Conservation (phyloP, 345 rosid species). For the Sapria himalayana region DNA sequence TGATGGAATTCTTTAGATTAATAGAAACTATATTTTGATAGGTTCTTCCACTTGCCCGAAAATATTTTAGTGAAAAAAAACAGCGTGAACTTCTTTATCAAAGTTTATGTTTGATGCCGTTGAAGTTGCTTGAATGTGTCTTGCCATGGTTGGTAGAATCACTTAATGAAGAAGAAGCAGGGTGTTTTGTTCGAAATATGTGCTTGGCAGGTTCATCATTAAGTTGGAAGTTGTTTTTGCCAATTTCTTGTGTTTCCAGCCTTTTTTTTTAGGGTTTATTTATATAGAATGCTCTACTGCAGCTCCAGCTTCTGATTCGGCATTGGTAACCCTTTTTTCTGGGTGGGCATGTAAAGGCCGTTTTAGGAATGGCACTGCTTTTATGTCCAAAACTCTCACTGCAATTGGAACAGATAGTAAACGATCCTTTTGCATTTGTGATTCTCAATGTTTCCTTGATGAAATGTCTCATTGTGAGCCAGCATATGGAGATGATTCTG, state of each 20-base stretch:
- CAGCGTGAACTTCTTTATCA: slow-evolving; percentile 43
- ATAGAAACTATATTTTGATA: slow-evolving; percentile 8
- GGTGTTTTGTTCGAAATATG: slow-evolving; percentile 32
- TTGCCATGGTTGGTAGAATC: slow-evolving; percentile 39
- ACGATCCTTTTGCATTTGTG: slow-evolving; percentile 10
- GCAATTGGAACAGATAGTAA: slow-evolving; percentile 10
- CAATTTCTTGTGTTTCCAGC: background rate
- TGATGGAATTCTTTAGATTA: too few species aligned
- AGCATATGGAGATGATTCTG: slow-evolving; percentile 12
- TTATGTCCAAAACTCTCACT: slow-evolving; percentile 15
- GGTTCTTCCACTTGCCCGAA: slow-evolving; percentile 50
- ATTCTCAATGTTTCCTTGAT: slow-evolving; percentile 7
- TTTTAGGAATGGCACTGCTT: slow-evolving; percentile 17
- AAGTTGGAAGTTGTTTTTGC: slow-evolving; percentile 2
- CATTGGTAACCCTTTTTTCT: slow-evolving; percentile 34
- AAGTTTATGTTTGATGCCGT: slow-evolving; percentile 42
- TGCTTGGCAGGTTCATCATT: slow-evolving; percentile 25
- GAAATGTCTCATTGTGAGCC: slow-evolving; percentile 9
- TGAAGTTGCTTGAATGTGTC: slow-evolving; percentile 35
- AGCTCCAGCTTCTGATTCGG: slow-evolving; percentile 39
- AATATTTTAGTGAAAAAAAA: slow-evolving; percentile 28
- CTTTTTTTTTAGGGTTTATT: slow-evolving; percentile 4
- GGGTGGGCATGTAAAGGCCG: slow-evolving; percentile 48
- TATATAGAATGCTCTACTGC: slow-evolving; percentile 12
- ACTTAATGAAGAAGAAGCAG: slow-evolving; percentile 28